Evolutionary conservation across 2,329 filamentous ascomycete species (phyloP).

Genomic region (Aspergillus versicolor): DNA sequence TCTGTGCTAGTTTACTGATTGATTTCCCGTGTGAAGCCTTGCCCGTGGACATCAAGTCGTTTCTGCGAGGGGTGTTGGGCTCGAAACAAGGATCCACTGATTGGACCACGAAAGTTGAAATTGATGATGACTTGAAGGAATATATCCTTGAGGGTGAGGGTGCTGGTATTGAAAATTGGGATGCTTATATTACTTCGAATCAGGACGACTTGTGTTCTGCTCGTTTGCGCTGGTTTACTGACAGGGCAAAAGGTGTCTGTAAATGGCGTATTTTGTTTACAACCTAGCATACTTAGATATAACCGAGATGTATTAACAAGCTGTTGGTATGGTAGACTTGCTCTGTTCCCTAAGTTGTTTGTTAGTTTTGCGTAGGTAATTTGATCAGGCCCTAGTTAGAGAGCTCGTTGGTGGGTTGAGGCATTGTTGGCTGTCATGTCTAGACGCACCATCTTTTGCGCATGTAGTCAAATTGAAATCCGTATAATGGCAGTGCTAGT

Average conservation of each 20-base stretch:
- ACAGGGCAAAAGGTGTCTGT: neutral
- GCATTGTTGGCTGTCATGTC: too few species aligned
- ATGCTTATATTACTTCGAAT: neutral
- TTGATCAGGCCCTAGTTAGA: too few species aligned
- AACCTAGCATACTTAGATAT: neutral
- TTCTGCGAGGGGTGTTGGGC: neutral
- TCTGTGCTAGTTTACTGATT: neutral
- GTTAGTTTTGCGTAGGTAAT: too few species aligned
- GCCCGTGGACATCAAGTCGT: neutral
- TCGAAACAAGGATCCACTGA: neutral
- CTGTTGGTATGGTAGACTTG: too few species aligned
- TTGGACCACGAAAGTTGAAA: neutral
- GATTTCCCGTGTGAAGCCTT: neutral
- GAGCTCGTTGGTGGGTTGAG: too few species aligned
- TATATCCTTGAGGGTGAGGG: neutral
- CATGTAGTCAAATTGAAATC: too few species aligned
- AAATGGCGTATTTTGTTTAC: neutral
- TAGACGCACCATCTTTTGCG: too few species aligned
- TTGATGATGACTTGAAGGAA: neutral
- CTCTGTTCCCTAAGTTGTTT: too few species aligned
- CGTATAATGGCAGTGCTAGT: too few species aligned
- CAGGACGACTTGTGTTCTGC: neutral
- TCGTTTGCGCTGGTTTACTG: neutral
- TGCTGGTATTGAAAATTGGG: neutral
- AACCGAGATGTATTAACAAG: too few species aligned